These are phyloP conservation scores for Backusella westeae DNA, from an alignment of 192 early-diverging fungal species.

Conservation along the genomic window DNA sequence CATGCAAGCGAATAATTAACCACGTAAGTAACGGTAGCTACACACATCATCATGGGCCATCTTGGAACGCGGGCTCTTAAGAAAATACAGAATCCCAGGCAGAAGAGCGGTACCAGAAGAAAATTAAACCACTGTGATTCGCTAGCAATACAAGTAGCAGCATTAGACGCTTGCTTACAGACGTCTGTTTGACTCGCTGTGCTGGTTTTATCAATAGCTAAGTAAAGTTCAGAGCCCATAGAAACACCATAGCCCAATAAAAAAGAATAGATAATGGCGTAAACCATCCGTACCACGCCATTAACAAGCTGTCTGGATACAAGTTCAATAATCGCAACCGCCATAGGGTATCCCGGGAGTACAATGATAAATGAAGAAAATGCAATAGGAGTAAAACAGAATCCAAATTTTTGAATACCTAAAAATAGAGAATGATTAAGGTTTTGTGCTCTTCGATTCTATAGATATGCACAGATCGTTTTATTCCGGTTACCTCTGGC, in stretches of 20 bases:
- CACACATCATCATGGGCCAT: slow-evolving; percentile 69
- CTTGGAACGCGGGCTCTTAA: slow-evolving; percentile 54
- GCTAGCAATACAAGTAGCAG: background rate
- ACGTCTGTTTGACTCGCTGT: background rate
- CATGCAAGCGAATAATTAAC: slow-evolving; percentile 54
- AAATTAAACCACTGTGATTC: slow-evolving; percentile 41
- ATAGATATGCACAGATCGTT: background rate
- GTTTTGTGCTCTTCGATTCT: background rate
- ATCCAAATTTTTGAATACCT: slow-evolving; percentile 38
- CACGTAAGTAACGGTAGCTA: slow-evolving; percentile 66
- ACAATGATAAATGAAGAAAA: slow-evolving; percentile 62
- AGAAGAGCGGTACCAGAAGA: slow-evolving; percentile 47
- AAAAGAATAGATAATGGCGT: slow-evolving; percentile 76
- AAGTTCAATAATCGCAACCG: slow-evolving; percentile 83
- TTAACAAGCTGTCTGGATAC: slow-evolving; percentile 85
- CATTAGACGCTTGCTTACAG: background rate
- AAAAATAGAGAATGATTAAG: background rate
- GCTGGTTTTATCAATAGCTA: slow-evolving; percentile 8
- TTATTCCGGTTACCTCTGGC: slow-evolving; percentile 19
- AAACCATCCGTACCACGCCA: slow-evolving; percentile 82
- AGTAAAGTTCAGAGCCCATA: slow-evolving; percentile 36
- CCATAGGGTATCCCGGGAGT: slow-evolving; percentile 77
- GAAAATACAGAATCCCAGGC: slow-evolving; percentile 40
- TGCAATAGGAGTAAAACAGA: slow-evolving; percentile 65
- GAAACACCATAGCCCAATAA: slow-evolving; percentile 75